Base-by-base conservation (phyloP, 2,329 filamentous ascomycete genomes). In the Pleomassaria siparia region DNA sequence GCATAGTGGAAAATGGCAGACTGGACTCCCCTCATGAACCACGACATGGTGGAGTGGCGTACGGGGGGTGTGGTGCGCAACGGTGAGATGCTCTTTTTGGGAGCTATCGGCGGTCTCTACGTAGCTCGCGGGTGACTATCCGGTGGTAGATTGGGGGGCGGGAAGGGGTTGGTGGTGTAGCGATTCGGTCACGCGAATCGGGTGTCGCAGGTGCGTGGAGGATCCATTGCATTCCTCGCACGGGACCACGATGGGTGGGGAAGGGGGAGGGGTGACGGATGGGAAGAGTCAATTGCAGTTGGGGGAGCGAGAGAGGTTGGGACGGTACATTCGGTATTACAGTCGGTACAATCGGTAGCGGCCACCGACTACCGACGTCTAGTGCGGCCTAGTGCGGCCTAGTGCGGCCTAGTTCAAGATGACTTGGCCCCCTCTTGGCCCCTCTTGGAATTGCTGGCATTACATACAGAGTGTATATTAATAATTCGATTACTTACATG, bases 1-100 rank as follows among this genome's bases (percentile, higher is more conserved):
- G 87, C 74, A 56, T 89, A 79, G 75, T 89, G 90, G 76, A 91
- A 91, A 67, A 89, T 74, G 56, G 86, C 86, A 44, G 87, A 91
- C 70, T 89, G 88, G 25, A 89, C 75, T 61, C 76, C 76, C 51
- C 74, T 72, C 57, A 69, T 49, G 51, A 72, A 60, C 69, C 69
- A 71, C 51, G 67, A 65, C 69, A 72, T 72, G 49, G 43, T 48
- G 62, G 42, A 51, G 40, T 20, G 15, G 43, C 18, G 13, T 9
- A 30, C 8, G 29, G 25, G 8, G 25, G 25, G 25, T 12, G 25
- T 28, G 25, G 8, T 7, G 43, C 15, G 36, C 16, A 35, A 21
- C 30, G 11, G 37, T 22, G 15, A 25, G 29, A 41, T 26, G 15
- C 24, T 35, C 8, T n/a, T 4, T 33, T 26, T 33, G 15, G 43